Percentiles rank a stretch among this genome's conserved stretches.
These are phyloP conservation scores for Colletotrichum sp. DNA, from an alignment of 2,329 filamentous ascomycete genomes.

Conservation along the genomic window DNA sequence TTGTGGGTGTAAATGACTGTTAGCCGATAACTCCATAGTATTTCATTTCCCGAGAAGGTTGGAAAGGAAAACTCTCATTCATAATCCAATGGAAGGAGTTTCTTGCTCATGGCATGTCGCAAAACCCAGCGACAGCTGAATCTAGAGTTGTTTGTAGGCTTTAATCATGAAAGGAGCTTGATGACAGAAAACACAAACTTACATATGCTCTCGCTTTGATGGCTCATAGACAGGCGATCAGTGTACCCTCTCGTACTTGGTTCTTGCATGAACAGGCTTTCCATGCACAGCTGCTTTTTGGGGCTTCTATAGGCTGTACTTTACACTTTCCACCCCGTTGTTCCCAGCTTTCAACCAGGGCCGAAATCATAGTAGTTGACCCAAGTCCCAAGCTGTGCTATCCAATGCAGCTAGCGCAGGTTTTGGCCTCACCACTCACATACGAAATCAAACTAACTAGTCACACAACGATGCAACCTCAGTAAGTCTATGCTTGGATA, in stretches of 20 bases:
- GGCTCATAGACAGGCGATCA: background rate
- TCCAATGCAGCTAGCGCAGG: background rate
- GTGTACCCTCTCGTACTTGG: background rate
- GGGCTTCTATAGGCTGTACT: too few relatives aligned
- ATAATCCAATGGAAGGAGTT: background rate
- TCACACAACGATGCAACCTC: background rate
- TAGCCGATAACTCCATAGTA: accelerated
- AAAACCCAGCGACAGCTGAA: background rate
- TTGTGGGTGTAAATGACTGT: accelerated
- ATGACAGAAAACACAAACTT: background rate
- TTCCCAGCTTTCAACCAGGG: accelerated
- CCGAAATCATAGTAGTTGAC: background rate
- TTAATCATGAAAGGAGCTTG: background rate
- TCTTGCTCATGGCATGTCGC: background rate
- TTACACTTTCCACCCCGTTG: accelerated
- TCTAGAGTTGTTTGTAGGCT: accelerated
- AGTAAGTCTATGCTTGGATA: background rate
- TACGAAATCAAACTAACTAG: background rate
- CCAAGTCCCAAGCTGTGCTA: background rate
- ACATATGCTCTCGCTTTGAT: background rate
- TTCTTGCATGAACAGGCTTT: background rate
- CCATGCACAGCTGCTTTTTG: background rate
- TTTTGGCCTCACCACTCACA: background rate
- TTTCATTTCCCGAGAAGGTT: accelerated
- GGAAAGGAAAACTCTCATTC: accelerated